Evolutionary conservation across 768 basidiomycete species (phyloP).

Genomic region (Russula brevipes): DNA sequence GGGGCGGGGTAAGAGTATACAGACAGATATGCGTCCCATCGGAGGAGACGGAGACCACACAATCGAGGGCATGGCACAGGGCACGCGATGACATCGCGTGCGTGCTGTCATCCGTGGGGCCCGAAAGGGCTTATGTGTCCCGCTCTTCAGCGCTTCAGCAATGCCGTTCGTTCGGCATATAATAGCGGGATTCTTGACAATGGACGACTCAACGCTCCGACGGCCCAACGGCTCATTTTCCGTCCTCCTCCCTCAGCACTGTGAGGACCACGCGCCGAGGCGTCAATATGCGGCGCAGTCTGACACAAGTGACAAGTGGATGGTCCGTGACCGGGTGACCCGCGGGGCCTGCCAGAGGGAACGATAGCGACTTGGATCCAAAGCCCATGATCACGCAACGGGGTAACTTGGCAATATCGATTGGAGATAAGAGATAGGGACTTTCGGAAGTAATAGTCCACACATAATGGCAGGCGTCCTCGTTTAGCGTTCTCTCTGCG

Average conservation of each 20-base stretch:
- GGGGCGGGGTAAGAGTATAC: background rate
- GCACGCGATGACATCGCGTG: too few species aligned
- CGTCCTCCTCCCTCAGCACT: background rate
- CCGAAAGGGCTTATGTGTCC: background rate
- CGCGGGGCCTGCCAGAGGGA: background rate
- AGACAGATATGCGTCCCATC: too few species aligned
- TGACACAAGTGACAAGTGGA: background rate
- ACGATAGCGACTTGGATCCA: background rate
- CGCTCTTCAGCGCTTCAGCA: background rate
- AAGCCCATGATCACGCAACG: background rate
- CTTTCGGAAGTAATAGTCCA: background rate
- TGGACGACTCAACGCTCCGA: too few species aligned
- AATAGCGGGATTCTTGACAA: background rate
- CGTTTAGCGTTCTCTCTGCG: background rate
- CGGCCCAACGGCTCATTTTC: background rate
- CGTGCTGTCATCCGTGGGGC: background rate
- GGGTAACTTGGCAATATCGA: background rate
- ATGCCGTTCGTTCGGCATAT: background rate
- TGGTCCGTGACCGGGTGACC: constrained; percentile 1
- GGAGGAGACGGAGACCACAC: background rate
- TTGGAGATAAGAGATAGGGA: background rate
- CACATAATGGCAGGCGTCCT: background rate
- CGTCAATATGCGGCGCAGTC: constrained; percentile 18
- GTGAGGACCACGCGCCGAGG: background rate
- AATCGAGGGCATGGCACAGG: background rate